A percentile compares a stretch with the other conserved stretches of the same genome.
Evolutionary conservation across 192 early-diverging fungal genomes (phyloP).

Genomic region (Cetraspora pellucida): DNA sequence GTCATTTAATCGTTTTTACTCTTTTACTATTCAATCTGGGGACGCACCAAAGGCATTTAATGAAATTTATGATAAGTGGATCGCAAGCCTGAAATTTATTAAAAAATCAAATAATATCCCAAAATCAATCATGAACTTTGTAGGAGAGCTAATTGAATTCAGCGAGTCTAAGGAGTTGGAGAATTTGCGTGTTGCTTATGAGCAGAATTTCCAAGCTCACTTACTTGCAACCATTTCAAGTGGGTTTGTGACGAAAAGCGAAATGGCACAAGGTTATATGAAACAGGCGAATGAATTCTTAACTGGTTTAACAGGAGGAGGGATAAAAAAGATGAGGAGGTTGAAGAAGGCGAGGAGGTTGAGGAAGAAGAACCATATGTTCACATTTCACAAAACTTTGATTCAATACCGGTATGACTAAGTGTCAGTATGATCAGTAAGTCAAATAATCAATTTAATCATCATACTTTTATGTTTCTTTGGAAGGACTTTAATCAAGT

Average conservation of each 20-base stretch:
- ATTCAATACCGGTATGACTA: background rate
- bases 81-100: background rate
- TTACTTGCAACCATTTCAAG: background rate
- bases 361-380: background rate
- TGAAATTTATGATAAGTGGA: conserved; percentile 6
- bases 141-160: background rate
- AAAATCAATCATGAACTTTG: background rate
- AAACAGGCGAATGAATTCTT: conserved; percentile 21
- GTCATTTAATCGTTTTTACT: conserved; percentile 5
- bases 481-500: conserved; percentile 9
- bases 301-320: background rate
- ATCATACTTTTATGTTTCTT: conserved; percentile 20
- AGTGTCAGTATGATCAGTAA: background rate
- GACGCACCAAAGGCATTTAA: background rate
- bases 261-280: conserved; percentile 19
- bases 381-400: background rate
- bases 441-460: conserved; percentile 13
- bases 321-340: background rate
- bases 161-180: background rate
- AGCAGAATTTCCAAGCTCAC: conserved; percentile 5
- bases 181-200: background rate
- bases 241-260: background rate
- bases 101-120: background rate
- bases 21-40: background rate
- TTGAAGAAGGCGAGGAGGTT: too few relatives aligned